phyloP scores from a whole-genome alignment of 2,329 filamentous ascomycete genomes.

The Didymella pinodella region DNA sequence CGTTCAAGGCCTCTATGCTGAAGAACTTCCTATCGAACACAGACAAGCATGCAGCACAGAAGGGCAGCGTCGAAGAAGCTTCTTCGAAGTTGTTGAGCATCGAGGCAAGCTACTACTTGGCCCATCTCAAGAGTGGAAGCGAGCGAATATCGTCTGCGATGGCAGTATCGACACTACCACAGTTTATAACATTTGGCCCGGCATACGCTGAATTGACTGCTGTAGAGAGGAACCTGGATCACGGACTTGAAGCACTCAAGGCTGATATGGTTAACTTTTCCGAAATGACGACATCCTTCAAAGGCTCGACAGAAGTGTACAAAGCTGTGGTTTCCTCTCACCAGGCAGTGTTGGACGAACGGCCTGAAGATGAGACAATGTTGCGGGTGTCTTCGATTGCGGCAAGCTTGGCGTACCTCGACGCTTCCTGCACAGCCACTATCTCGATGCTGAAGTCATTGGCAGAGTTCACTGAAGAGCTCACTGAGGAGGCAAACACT shows the following conservation, averaged over 20 bases:
- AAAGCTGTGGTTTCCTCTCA: slow-evolving; percentile 28
- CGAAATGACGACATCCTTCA: slow-evolving; percentile 80
- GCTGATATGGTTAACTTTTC: slow-evolving; percentile 86
- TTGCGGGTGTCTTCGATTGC: slow-evolving; percentile 32
- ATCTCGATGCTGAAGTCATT: slow-evolving; percentile 24
- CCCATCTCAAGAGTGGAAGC: slow-evolving; percentile 83
- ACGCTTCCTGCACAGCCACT: slow-evolving; percentile 29
- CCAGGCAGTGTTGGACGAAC: slow-evolving; percentile 25
- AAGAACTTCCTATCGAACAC: slow-evolving; percentile 26
- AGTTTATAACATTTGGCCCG: slow-evolving; percentile 80
- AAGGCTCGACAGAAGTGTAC: slow-evolving; percentile 55
- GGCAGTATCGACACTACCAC: slow-evolving; percentile 75
- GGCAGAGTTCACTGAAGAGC: slow-evolving; percentile 13
- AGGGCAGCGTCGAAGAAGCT: slow-evolving; percentile 77
- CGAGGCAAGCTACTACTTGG: slow-evolving; percentile 83
- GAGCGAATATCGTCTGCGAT: slow-evolving; percentile 84
- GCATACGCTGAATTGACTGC: slow-evolving; percentile 88
- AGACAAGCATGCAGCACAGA: slow-evolving; percentile 69
- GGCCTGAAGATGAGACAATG: slow-evolving; percentile 40
- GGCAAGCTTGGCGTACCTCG: slow-evolving; percentile 33
- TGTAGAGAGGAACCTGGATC: slow-evolving; percentile 86
- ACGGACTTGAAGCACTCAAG: slow-evolving; percentile 84
- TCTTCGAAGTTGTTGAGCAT: slow-evolving; percentile 70
- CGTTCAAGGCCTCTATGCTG: slow-evolving; percentile 74
- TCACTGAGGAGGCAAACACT: slow-evolving; percentile 52